These are phyloP conservation scores for Nemania diffusa DNA, from an alignment of 2,329 filamentous ascomycete genomes.

Conservation along the genomic window DNA sequence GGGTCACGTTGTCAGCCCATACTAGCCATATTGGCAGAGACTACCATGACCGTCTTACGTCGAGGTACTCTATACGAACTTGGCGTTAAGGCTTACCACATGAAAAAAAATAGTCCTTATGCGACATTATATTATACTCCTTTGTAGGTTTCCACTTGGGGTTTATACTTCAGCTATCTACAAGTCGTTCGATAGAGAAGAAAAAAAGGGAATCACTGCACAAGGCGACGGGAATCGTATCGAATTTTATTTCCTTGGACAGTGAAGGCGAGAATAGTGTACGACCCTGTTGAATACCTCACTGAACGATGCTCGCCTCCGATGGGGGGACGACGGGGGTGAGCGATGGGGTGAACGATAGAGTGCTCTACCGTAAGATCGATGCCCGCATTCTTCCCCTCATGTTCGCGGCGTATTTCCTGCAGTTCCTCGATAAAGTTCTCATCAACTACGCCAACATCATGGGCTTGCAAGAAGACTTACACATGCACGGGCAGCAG, in stretches of 20 bases:
- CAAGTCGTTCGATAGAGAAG: neutral
- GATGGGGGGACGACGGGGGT: neutral
- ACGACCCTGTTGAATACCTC: neutral
- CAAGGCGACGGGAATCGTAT: neutral
- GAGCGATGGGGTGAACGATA: too few species aligned
- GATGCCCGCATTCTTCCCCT: constrained; percentile 69
- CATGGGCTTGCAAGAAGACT: constrained; percentile 69
- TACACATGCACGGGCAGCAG: constrained; percentile 66
- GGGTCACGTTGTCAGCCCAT: constrained; percentile 12
- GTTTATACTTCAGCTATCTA: neutral
- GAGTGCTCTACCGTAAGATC: constrained; percentile 56
- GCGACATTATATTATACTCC: neutral
- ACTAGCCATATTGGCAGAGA: neutral
- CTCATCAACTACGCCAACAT: constrained; percentile 73
- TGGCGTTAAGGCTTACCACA: neutral
- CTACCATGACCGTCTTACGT: neutral
- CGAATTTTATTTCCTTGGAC: neutral
- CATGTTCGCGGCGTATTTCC: constrained; percentile 70
- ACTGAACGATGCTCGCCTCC: neutral
- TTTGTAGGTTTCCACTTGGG: neutral
- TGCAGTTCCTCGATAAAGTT: constrained; percentile 73
- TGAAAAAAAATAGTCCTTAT: neutral
- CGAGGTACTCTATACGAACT: neutral
- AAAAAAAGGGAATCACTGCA: neutral
- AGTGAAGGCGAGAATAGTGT: neutral